phyloP scores from a whole-genome alignment of 1,139 yeast species.

The Ogataea hybrid region DNA sequence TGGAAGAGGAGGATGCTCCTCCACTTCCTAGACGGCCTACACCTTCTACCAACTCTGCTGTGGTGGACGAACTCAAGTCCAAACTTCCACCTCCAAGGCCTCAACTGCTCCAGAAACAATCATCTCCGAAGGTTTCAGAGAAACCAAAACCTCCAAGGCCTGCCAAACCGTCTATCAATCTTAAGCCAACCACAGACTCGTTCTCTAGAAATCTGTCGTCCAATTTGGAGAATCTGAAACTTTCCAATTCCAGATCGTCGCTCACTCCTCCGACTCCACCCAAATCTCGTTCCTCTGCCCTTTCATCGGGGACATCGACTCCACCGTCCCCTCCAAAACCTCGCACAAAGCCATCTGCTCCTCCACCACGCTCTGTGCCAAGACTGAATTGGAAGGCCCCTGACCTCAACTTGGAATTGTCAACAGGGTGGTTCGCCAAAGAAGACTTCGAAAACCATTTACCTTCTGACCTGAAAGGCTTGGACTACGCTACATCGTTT shows the following conservation, averaged over 20 bases:
- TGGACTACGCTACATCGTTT: slow-evolving; percentile 38
- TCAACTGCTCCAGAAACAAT: not conserved
- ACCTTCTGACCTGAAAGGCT: slow-evolving; percentile 40
- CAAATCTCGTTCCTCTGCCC: slow-evolving; percentile 9
- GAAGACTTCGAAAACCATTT: slow-evolving; percentile 28
- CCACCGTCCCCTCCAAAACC: slow-evolving; percentile 24
- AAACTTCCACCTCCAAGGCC: not conserved
- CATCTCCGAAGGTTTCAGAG: not conserved
- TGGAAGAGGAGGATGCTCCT: slow-evolving; percentile 10
- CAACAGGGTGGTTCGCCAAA: slow-evolving; percentile 46
- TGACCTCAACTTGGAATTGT: slow-evolving; percentile 41
- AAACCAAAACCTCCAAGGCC: not conserved
- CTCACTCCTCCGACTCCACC: slow-evolving; percentile 22
- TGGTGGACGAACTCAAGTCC: not conserved
- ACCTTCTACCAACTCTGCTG: not conserved
- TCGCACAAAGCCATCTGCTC: slow-evolving; percentile 17
- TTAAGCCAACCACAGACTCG: not conserved
- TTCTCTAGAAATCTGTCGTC: slow-evolving; percentile 10
- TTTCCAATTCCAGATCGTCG: slow-evolving; percentile 2
- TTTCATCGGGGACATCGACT: slow-evolving; percentile 11
- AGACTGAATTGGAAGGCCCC: slow-evolving; percentile 32
- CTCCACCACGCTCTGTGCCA: slow-evolving; percentile 17
- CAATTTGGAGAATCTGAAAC: slow-evolving; percentile 8
- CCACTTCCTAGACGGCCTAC: slow-evolving; percentile 12
- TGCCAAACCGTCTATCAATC: not conserved